Conservation (phyloP, 345 rosid species). For the Acer saccharum region DNA sequence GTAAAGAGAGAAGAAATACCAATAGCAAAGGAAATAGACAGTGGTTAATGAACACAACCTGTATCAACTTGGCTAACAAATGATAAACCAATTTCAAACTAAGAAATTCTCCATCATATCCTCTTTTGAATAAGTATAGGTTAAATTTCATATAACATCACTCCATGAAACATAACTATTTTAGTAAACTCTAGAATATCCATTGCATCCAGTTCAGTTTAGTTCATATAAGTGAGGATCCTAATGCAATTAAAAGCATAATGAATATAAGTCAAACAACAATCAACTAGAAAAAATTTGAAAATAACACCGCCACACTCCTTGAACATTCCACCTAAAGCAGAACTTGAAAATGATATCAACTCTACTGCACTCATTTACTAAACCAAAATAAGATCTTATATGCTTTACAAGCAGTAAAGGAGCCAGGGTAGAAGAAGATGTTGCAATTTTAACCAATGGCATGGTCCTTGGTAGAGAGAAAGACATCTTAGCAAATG, state of each 20-base stretch:
- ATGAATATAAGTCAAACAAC: not conserved
- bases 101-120: not conserved
- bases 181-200: not conserved
- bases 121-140: not conserved
- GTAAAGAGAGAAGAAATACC: not conserved
- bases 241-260: not conserved
- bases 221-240: not conserved
- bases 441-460: not conserved
- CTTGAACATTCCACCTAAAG: not conserved
- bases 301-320: not conserved
- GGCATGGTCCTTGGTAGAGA: not conserved
- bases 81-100: not conserved
- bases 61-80: not conserved
- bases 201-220: not conserved
- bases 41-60: not conserved
- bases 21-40: not conserved
- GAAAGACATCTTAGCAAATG: too few species aligned
- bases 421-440: too few species aligned
- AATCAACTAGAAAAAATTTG: not conserved
- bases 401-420: not conserved
- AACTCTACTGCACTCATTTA: not conserved
- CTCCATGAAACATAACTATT: not conserved
- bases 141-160: not conserved
- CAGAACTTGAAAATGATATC: not conserved
- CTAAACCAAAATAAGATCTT: not conserved